Evolutionary conservation across 176 grass and related monocot genomes (phyloP).

Genomic region (Oropetium thomaeum): DNA sequence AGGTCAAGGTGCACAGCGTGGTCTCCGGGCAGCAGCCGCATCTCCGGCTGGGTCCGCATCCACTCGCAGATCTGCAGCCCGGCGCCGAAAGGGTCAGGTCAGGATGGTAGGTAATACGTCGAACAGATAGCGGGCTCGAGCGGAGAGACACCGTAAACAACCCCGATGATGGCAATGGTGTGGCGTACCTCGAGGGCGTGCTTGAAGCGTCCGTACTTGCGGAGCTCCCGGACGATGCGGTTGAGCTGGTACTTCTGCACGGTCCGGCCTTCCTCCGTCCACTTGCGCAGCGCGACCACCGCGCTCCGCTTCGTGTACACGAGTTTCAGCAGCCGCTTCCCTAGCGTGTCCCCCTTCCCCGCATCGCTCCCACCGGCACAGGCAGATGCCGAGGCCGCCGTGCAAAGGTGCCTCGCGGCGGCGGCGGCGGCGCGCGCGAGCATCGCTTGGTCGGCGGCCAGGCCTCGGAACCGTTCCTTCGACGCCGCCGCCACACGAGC

Average conservation of each 20-base stretch:
- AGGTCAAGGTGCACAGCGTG: slow-evolving; percentile 91
- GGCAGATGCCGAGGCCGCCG: background rate
- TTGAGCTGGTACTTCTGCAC: slow-evolving; percentile 91
- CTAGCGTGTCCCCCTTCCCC: slow-evolving; percentile 43
- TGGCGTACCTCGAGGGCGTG: slow-evolving; percentile 66
- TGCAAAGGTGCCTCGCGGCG: slow-evolving; percentile 26
- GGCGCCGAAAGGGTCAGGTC: background rate
- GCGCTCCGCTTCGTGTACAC: slow-evolving; percentile 68
- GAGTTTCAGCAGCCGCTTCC: slow-evolving; percentile 56
- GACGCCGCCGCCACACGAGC: background rate
- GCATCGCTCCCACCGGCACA: background rate
- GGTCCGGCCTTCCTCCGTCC: slow-evolving; percentile 63
- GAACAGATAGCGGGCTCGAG: slow-evolving; percentile 8
- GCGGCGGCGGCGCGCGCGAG: slow-evolving; percentile 35
- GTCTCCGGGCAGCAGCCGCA: slow-evolving; percentile 71
- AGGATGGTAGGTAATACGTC: slow-evolving; percentile 35
- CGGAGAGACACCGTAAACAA: background rate
- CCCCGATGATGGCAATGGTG: too few species aligned
- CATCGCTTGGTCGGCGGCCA: slow-evolving; percentile 23
- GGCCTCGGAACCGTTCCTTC: background rate
- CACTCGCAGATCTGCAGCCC: slow-evolving; percentile 73
- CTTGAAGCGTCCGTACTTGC: slow-evolving; percentile 78
- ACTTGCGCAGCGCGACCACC: slow-evolving; percentile 62
- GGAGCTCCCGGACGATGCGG: slow-evolving; percentile 76
- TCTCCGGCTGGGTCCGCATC: slow-evolving; percentile 69